These are phyloP conservation scores for Suillus alpinus DNA, from an alignment of 768 basidiomycete genomes.

Conservation along the genomic window DNA sequence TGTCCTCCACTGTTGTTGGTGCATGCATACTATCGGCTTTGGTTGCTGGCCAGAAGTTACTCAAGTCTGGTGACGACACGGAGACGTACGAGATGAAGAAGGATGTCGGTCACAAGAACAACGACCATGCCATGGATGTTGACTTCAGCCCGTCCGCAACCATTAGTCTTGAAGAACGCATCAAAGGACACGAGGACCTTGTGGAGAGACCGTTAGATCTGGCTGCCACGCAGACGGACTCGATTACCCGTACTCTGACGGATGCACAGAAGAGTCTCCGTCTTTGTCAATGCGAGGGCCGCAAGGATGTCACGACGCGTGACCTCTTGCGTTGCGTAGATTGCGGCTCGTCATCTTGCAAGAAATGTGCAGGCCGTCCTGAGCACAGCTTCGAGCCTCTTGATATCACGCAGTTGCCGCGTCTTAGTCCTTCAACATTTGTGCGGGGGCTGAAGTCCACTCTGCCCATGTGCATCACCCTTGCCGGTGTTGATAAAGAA, in stretches of 20 bases:
- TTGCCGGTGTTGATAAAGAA: conserved; percentile 48
- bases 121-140: conserved; percentile 47
- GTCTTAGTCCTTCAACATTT: conserved; percentile 73
- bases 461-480: conserved; percentile 81
- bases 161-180: conserved; percentile 42
- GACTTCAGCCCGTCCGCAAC: conserved; percentile 31
- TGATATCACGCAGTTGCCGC: conserved; percentile 47
- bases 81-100: conserved; percentile 69
- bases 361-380: conserved; percentile 85
- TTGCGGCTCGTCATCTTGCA: conserved; percentile 78
- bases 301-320: conserved; percentile 68
- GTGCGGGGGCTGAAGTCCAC: conserved; percentile 72
- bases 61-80: conserved; percentile 64
- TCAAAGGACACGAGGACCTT: conserved; percentile 74
- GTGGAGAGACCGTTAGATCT: conserved; percentile 65
- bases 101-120: conserved; percentile 30
- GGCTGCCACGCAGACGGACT: conserved; percentile 44
- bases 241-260: conserved; percentile 55
- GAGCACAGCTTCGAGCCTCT: conserved; percentile 73
- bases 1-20: conserved; percentile 96
- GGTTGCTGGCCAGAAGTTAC: conserved; percentile 58
- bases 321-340: conserved; percentile 68
- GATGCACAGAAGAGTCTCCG: conserved; percentile 70
- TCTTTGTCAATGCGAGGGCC: conserved; percentile 90
- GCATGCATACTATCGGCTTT: conserved; percentile 84